Evolutionary conservation across 73 alveolate species (phyloP).

Genomic region (Tetrahymena borealis): DNA sequence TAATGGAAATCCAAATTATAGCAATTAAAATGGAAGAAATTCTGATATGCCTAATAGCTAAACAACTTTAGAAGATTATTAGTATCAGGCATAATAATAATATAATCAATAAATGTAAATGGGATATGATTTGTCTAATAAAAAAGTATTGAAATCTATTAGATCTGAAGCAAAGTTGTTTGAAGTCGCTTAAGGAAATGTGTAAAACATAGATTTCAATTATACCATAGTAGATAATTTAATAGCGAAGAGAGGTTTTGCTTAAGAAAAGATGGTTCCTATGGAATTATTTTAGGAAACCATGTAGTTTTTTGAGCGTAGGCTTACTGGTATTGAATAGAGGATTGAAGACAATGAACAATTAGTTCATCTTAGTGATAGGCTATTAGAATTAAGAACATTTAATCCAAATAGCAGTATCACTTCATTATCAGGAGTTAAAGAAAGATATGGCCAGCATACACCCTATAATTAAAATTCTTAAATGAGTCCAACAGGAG

Average conservation of each 20-base stretch:
- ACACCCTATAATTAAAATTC: neutral
- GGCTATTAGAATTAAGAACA: neutral
- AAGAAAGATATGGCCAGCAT: neutral
- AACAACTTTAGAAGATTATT: neutral
- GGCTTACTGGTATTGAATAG: neutral
- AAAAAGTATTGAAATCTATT: neutral
- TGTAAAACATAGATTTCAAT: neutral
- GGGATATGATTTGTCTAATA: neutral
- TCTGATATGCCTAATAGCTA: neutral
- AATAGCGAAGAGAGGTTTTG: neutral
- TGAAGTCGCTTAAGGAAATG: neutral
- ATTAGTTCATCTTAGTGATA: neutral
- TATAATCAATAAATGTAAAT: neutral
- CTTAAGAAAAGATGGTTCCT: neutral
- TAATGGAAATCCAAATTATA: neutral
- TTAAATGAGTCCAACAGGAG: neutral
- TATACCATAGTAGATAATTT: neutral
- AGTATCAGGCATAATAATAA: neutral
- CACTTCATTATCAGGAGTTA: neutral
- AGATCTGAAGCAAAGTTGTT: neutral
- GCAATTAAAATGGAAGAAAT: neutral
- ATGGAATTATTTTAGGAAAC: neutral
- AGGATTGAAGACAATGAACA: neutral
- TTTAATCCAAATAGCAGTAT: neutral
- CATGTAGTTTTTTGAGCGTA: neutral